Evolutionary conservation across 768 basidiomycete species (phyloP).

Genomic region (Chlorophyllum brunneum): DNA sequence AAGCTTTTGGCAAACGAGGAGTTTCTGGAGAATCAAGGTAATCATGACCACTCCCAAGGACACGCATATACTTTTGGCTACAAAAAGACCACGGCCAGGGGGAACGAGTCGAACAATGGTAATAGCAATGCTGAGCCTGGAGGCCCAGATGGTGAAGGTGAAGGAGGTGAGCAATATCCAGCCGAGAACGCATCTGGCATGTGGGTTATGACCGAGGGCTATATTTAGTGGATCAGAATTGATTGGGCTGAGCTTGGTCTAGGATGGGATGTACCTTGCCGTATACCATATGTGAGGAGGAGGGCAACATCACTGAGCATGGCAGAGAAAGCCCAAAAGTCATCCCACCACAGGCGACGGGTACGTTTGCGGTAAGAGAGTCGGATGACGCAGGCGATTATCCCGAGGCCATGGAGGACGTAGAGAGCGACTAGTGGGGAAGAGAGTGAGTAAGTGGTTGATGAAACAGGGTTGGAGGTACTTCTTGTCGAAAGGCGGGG

Average conservation of each 20-base stretch:
- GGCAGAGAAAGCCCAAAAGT: constrained; percentile 23
- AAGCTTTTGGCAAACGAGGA: constrained; percentile 11
- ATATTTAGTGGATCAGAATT: too few species aligned
- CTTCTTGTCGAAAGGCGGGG: too few species aligned
- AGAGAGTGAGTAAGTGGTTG: neutral
- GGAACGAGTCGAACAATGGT: constrained; percentile 14
- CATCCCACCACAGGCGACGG: constrained; percentile 27
- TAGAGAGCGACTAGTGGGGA: neutral
- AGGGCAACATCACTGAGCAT: constrained; percentile 15
- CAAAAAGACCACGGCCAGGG: neutral
- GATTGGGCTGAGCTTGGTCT: too few species aligned
- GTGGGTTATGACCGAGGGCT: too few species aligned
- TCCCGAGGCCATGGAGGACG: constrained; percentile 15
- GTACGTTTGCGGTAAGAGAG: constrained; percentile 21
- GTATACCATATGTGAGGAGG: constrained; percentile 8
- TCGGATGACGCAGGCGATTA: constrained; percentile 20
- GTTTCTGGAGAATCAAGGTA: constrained; percentile 13
- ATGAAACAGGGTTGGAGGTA: neutral
- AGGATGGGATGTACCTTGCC: constrained; percentile 5
- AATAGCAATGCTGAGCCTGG: constrained; percentile 17
- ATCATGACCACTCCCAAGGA: constrained; percentile 8
- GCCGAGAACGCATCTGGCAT: too few species aligned
- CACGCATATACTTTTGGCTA: constrained; percentile 7
- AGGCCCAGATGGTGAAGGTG: constrained; percentile 10
- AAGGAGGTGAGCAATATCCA: neutral